Base-by-base conservation (phyloP, 805 yeast genomes). In the Torulaspora indica region DNA sequence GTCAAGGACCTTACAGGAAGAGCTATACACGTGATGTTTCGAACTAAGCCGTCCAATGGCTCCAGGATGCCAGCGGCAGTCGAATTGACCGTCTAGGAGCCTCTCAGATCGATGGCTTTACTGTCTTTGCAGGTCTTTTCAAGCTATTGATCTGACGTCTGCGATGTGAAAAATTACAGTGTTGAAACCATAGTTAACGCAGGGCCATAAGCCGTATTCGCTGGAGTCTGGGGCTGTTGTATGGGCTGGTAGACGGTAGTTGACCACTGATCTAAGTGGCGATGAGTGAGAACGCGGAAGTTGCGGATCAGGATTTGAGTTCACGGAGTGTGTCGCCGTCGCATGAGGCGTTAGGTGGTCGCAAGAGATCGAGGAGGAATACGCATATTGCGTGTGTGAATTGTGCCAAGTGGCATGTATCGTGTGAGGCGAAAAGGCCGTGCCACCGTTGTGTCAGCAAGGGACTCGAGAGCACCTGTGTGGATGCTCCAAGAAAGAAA, bases 391-490 rank as follows among this genome's bases (percentile, higher is more conserved):
- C 98, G 4, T 91, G 98, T 55, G 77, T 78, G 32, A 93, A 90
- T 66, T 91, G 98, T 60, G 89, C 90, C 48, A 78, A 80, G 55
- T 85, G 95, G 2, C 98, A 91, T 63, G 78, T 90, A 73, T 86
- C 97, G 0, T 91, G 98, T 64, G 96, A 90, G 55, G 77, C 81
- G 20, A 62, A 64, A 60, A 77, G 95, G 30, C 95, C 95, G 0
- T 91, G 98, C 57, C 74, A 75, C 43, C 65, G 96, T 39, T 91
- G 98, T 63, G 62, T 83, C 3, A 72, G 71, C 23, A 73, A 88
- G 56, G 91, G 90, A 0, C 66, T 88, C 12, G 75, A 73, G 1
- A 75, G 69, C 12, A 72, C 85, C 0, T 91, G 98, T 67, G 78
- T 77, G 25, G 97, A 93, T 67, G 96, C 96, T 4, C 93, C 93